Evolutionary conservation across 805 yeast genomes (phyloP), one percentile per base, ranked within the genome.

Genomic region (Metschnikowia gelsemii): DNA sequence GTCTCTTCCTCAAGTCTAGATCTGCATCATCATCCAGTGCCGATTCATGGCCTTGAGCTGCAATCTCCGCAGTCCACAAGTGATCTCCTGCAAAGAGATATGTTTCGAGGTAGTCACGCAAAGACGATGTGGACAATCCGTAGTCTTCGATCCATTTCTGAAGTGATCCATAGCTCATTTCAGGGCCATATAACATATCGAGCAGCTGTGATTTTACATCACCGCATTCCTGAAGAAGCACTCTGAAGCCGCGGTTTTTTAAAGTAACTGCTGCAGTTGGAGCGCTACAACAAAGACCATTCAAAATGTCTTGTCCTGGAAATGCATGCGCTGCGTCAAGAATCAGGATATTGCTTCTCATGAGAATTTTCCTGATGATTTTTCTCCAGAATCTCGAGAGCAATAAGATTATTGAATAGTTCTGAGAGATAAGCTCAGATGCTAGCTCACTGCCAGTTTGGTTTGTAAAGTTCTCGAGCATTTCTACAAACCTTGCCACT

Each of bases 131-230:
- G 8, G 43, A 40, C 13, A 40, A 22, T 3, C 43, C 43, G 20
- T 40, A 40, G 35, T 40, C 43, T n/a, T 40, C 39, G 5, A 40
- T 40, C 43, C 43, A 40, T 27, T 40, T 40, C 13, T 40, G 38
- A 14, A 40, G 39, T 4, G 43, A 18, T 24, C 35, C 43, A 16
- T 40, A 40, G 27, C 43, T 40, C 39, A 40, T 28, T 14, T 40
- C 43, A 2, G 35, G 32, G 5, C 38, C 34, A 22, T 38, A 31
- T 24, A 14, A 3, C 1, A 13, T 23, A 4, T 31, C 31, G 8
- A 8, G 14, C 30, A 13, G 18, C 14, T 19, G 17, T n/a, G 30
- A 18, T 8, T 17, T 23, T 5, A 16, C 11, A 6, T 30, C 23
- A 13, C 16, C 17, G 22, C 17, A 16, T 18, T 21, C 14, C 13